phyloP scores from a whole-genome alignment of 192 early-diverging fungal genomes.

The Chytriomyces sp. region DNA sequence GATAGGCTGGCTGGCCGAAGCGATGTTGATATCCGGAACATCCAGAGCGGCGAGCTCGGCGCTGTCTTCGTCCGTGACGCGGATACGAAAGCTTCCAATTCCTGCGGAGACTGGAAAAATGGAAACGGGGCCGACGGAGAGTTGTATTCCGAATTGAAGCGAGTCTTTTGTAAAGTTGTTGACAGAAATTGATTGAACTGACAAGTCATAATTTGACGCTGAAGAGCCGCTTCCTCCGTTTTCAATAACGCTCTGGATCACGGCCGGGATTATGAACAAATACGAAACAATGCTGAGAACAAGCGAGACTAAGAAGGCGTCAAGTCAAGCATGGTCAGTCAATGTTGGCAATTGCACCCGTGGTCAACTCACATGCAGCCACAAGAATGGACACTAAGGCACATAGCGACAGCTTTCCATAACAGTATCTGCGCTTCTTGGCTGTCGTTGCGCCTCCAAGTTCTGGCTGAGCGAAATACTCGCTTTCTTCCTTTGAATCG shows the following conservation, averaged over 20 bases:
- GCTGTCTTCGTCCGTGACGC: conserved; percentile 29
- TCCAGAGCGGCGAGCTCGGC: conserved; percentile 23
- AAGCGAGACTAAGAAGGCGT: conserved; percentile 18
- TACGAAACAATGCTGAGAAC: conserved; percentile 36
- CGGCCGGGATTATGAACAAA: conserved; percentile 46
- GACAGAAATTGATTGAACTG: conserved; percentile 33
- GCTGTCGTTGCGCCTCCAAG: too few relatives aligned
- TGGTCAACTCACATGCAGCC: neutral
- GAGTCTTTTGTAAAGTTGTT: conserved; percentile 10
- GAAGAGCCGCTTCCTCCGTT: conserved; percentile 20
- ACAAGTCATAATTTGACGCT: neutral
- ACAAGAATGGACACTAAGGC: neutral
- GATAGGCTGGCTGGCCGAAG: conserved; percentile 31
- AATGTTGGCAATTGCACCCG: neutral
- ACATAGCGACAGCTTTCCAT: neutral
- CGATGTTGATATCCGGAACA: conserved; percentile 35
- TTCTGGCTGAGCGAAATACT: too few relatives aligned
- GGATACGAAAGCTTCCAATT: conserved; percentile 34
- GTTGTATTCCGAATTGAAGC: conserved; percentile 33
- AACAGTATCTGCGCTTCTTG: neutral
- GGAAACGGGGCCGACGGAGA: conserved; percentile 24
- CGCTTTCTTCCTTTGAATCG: too few relatives aligned
- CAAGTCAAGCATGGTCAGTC: neutral
- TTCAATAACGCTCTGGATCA: conserved; percentile 41
- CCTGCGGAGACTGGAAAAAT: conserved; percentile 39